Evolutionary conservation across 2,329 filamentous ascomycete genomes (phyloP), one percentile per base, ranked within the genome.

Genomic region (Sclerotinia nivalis): DNA sequence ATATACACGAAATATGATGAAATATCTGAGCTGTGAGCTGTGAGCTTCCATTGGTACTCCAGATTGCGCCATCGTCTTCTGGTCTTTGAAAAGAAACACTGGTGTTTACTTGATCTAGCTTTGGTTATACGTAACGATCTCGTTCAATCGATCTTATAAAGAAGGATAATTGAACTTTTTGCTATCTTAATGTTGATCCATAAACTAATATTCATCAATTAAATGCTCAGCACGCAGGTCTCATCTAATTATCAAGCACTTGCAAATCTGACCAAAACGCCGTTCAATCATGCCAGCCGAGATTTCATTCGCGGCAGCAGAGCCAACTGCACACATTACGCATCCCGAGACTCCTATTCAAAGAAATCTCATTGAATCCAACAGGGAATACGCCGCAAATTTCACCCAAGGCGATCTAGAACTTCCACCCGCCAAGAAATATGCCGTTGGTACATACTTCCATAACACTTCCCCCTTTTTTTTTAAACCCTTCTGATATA

Each of bases 401-500:
- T 94, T 93, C 79, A 87, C 83, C n/a, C 83, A 91, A 72, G 90
- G 89, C 22, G 73, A 88, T 72, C 84, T 93, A 6, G 84, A 87
- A 0, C 84, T 93, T 1, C 89, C 91, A 0, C 91, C 91, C 0
- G 87, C 87, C 13, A 91, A 90, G 80, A 86, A 89, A 75, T 91
- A 91, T 76, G 82, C 88, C 10, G 82, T 91, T 72, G 79, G 88
- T 90, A 83, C 47, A 82, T 77, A 31, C 59, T 58, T 40, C 62
- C 9, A 65, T 28, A 7, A 73, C 79, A 40, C 55, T 56, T 69
- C 70, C 58, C 18, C 5, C 13, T 25, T 18, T 69, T 69, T 58
- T 69, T 56, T 12, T 15, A 12, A 40, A 20, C 6, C 43, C 58
- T 22, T 20, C 61, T 73, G 66, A 73, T 65, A 65, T 10, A 22